Base-by-base conservation (phyloP, 495 filamentous ascomycete genomes). In the Saxophila tyrrhenica region DNA sequence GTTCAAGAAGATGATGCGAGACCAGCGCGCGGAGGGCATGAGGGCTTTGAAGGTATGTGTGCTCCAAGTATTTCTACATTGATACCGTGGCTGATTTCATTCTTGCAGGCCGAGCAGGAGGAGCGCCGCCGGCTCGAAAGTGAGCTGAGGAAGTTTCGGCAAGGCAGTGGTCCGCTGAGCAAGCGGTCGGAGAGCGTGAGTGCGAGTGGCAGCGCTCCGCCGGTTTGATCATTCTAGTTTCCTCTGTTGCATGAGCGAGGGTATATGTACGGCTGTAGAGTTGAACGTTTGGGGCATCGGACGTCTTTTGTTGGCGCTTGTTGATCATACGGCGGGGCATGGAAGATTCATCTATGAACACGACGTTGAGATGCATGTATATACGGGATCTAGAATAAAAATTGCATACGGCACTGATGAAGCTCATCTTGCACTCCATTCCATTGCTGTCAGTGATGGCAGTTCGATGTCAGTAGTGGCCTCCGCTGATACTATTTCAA, bases 1-100 rank as follows among this genome's bases (percentile, higher is more conserved):
- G 65, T 91, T 91, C 65, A 86, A 86, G 74, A 89, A 87, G 73
- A 89, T 91, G 86, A 91, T 89, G 86, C 75, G 83, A 50, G 86
- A 89, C 59, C 85, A 83, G 53, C 80, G 84, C 46, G 74, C 76
- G 16, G 86, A 91, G 61, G 81, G 81, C 56, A 72, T 80, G 65
- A 86, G 77, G 71, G 72, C 76, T 48, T 64, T 89, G 38, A 82
- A 77, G 74, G 86, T 89, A 63, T 66, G 78, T 75, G 55, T 25
- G 48, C 53, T 49, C 46, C n/a, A n/a, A n/a, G n/a, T n/a, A n/a
- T n/a, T n/a, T n/a, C n/a, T n/a, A n/a, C n/a, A n/a, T n/a, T n/a
- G n/a, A n/a, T n/a, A n/a, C n/a, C n/a, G n/a, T n/a, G n/a, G n/a
- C n/a, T n/a, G n/a, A n/a, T n/a, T n/a, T n/a, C n/a, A n/a, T n/a